phyloP scores from a whole-genome alignment of 1,139 yeast species.

The Magnusiomyces suaveolens region DNA sequence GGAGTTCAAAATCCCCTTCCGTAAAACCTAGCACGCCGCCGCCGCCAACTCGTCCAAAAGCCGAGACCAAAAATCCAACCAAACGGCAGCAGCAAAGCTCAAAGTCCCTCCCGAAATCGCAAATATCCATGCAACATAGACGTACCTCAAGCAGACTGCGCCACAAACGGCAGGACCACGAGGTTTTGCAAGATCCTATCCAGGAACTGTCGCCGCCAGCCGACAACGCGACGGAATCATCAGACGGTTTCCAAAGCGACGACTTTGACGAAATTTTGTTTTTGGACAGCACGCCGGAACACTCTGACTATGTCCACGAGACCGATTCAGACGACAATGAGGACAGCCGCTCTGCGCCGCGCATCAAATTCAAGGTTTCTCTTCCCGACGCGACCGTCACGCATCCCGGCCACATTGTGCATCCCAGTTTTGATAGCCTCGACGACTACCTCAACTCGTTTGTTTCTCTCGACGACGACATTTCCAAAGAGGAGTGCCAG shows the following conservation, averaged over 20 bases:
- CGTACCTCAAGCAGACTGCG: background rate
- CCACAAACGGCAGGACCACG: background rate
- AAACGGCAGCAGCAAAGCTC: background rate
- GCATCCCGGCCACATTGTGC: slow-evolving; percentile 56
- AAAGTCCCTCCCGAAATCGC: background rate
- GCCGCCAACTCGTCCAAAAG: too few species aligned
- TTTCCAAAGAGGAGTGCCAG: slow-evolving; percentile 38
- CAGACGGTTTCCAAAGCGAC: slow-evolving; percentile 2
- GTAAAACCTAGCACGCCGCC: too few species aligned
- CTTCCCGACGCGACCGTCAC: slow-evolving; percentile 57
- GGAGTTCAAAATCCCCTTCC: too few species aligned
- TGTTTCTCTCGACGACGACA: slow-evolving; percentile 50
- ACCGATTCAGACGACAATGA: background rate
- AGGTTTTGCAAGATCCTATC: too few species aligned
- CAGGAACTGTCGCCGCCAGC: too few species aligned
- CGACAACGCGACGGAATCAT: background rate
- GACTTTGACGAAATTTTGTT: slow-evolving; percentile 5
- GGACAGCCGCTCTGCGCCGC: background rate
- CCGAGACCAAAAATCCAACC: background rate
- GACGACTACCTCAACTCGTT: slow-evolving; percentile 42
- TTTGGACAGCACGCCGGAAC: slow-evolving; percentile 2
- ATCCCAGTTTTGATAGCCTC: slow-evolving; percentile 27
- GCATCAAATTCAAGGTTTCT: slow-evolving; percentile 34
- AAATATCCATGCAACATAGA: background rate
- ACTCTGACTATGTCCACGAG: slow-evolving; percentile 16